phyloP scores from a whole-genome alignment of 1,284 basidiomycete species.

The Singerocomus inundabilis region DNA sequence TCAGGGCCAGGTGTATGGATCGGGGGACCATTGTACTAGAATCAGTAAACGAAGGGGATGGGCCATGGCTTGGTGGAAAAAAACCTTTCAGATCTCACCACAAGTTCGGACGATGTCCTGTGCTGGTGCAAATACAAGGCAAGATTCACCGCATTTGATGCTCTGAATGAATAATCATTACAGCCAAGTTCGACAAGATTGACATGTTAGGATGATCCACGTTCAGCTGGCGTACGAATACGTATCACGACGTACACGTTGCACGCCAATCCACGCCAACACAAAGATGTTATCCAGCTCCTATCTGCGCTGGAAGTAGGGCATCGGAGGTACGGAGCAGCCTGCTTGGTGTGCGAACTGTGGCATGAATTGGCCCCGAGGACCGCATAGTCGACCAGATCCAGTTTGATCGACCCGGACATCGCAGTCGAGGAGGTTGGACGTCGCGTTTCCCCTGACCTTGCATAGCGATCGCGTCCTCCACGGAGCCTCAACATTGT shows the following conservation, averaged over 20 bases:
- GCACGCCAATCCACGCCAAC: constrained; percentile 19
- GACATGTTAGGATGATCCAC: constrained; percentile 5
- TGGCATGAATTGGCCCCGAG: constrained; percentile 20
- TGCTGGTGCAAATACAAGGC: not conserved
- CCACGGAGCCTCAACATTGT: constrained; percentile 16
- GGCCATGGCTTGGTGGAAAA: constrained; percentile 4
- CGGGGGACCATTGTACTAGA: constrained; percentile 8
- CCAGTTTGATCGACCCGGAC: constrained; percentile 14
- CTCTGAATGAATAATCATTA: constrained; percentile 5
- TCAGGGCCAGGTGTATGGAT: constrained; percentile 10
- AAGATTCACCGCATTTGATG: constrained; percentile 6
- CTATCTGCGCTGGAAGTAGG: constrained; percentile 16
- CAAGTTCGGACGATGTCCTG: constrained; percentile 5
- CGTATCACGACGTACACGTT: constrained; percentile 22
- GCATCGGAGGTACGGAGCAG: constrained; percentile 11
- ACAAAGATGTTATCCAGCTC: constrained; percentile 12
- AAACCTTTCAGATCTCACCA: constrained; percentile 20
- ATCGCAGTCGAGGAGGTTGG: constrained; percentile 13
- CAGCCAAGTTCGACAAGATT: constrained; percentile 7
- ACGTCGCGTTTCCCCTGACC: constrained; percentile 14
- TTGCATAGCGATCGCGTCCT: constrained; percentile 20
- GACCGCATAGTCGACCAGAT: constrained; percentile 9
- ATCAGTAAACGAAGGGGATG: constrained; percentile 10
- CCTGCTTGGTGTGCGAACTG: constrained; percentile 11
- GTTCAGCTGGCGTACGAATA: constrained; percentile 1